phyloP scores from a whole-genome alignment of 257 asterid genomes.

The Capsicum baccatum region DNA sequence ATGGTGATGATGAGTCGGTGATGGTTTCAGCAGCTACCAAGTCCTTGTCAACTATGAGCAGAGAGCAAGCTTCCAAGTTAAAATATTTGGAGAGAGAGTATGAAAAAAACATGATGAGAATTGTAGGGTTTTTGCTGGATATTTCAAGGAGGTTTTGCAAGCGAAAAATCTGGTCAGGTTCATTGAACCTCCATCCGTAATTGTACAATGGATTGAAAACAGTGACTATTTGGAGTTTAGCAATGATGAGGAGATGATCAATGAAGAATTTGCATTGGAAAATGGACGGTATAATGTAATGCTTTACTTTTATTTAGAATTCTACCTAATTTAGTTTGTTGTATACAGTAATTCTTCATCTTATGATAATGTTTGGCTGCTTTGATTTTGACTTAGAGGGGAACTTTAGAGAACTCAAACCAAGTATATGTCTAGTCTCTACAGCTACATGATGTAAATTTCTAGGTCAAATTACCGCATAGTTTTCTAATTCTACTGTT shows the following conservation, averaged over 20 bases:
- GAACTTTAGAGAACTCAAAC: no score
- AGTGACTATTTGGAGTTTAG: not conserved
- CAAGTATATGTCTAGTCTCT: not conserved
- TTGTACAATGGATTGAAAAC: conserved; percentile 29
- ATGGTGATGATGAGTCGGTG: conserved; percentile 37
- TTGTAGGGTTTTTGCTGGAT: conserved; percentile 52
- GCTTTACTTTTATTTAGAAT: conserved; percentile 32
- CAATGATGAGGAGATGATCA: conserved; percentile 41
- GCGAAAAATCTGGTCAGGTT: conserved; percentile 32
- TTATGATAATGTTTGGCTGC: not conserved
- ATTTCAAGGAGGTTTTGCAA: conserved; percentile 54
- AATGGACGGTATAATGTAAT: conserved; percentile 88
- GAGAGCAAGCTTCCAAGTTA: conserved; percentile 53
- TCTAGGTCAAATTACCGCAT: not conserved
- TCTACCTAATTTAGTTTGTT: not conserved
- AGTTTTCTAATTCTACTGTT: conserved; percentile 26
- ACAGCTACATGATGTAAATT: not conserved
- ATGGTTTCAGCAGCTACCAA: conserved; percentile 37
- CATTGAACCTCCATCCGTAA: conserved; percentile 45
- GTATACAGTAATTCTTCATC: not conserved
- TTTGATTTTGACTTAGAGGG: not conserved
- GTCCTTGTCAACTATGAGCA: conserved; percentile 59
- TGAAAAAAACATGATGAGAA: conserved; percentile 65
- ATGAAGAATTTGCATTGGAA: conserved; percentile 46
- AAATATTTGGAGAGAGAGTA: conserved; percentile 67